Conservation (phyloP, 176 grass and related monocot species). For the Dendrocalamus sinicus region DNA sequence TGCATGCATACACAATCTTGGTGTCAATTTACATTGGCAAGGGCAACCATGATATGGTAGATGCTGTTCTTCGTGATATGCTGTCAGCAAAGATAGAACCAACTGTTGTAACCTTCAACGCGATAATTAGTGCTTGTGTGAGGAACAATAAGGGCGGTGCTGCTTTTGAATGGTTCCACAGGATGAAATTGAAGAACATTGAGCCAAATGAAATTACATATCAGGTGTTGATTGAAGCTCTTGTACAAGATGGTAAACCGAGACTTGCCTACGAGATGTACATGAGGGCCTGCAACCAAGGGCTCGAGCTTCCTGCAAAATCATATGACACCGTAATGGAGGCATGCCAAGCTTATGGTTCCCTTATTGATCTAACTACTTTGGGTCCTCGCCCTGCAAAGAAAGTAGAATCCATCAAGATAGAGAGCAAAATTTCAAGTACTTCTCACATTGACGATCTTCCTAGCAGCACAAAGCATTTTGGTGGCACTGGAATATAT, state of each 20-base stretch:
- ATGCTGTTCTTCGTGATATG: conserved; percentile 70
- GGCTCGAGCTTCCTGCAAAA: conserved; percentile 65
- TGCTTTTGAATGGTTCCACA: conserved; percentile 89
- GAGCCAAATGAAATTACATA: conserved; percentile 82
- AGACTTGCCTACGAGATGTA: conserved; percentile 89
- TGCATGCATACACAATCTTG: conserved; percentile 82
- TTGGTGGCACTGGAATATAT: conserved; percentile 43
- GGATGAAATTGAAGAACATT: conserved; percentile 66
- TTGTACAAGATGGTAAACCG: conserved; percentile 71
- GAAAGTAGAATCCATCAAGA: conserved; percentile 34
- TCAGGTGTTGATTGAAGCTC: conserved; percentile 73
- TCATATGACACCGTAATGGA: conserved; percentile 66
- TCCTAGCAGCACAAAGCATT: conserved; percentile 45
- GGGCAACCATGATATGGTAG: conserved; percentile 65
- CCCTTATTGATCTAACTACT: conserved; percentile 49
- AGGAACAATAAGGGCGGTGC: conserved; percentile 48
- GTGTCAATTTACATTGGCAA: conserved; percentile 72
- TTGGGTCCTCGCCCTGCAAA: conserved; percentile 55
- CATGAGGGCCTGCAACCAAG: conserved; percentile 59
- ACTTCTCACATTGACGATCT: conserved; percentile 39
- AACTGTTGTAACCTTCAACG: conserved; percentile 88
- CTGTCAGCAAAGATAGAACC: conserved; percentile 54
- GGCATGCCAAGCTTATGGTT: conserved; percentile 54
- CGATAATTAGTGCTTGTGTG: conserved; percentile 71
- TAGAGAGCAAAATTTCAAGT: conserved; percentile 37